Base-by-base conservation (phyloP, 1,139 yeast genomes). In the Chernovozyma aurita region DNA sequence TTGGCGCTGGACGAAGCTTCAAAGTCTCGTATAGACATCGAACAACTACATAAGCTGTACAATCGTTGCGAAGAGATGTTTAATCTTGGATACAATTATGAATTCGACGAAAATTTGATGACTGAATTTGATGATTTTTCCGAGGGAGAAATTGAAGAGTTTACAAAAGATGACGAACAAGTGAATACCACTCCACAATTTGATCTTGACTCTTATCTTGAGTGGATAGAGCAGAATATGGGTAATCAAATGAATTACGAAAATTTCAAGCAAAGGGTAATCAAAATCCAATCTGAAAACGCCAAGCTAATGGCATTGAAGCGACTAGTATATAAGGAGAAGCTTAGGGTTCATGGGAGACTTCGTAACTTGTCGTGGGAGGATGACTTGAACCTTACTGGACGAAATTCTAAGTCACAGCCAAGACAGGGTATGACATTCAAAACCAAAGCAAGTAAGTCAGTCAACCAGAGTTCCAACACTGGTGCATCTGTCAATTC, bases 41-140 rank as follows among this genome's bases (percentile, higher is more conserved):
- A 36, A 1, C 18, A 18, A 18, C 51, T 48, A 34, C 32, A 35
- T 17, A 26, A 34, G 4, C 33, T 58, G 14, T 55, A 49, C 38
- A 39, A 44, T 6, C 42, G 42, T 30, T 59, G 64, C 40, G 57
- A 55, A 18, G 30, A 41, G 11, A 27, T 59, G 30, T 59, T 63
- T 35, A 49, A 49, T 7, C 43, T 50, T 11, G 37, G 41, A 4
- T 57, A 50, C 37, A 39, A 45, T 6, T 61, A 60, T 35, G 62
- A 58, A 33, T 49, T 48, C 30, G 59, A 49, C 12, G 42, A 34
- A 13, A 21, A 34, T n/a, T 28, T 28, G 6, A 11, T 18, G 3
- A 35, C 26, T 3, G 34, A 28, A 18, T 4, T 18, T 8, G 13
- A 27, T 14, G 15, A 24, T 13, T 18, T 28, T 20, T n/a, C 13